Base-by-base conservation (phyloP, 176 grass and related monocot genomes). In the Guadua angustifolia region DNA sequence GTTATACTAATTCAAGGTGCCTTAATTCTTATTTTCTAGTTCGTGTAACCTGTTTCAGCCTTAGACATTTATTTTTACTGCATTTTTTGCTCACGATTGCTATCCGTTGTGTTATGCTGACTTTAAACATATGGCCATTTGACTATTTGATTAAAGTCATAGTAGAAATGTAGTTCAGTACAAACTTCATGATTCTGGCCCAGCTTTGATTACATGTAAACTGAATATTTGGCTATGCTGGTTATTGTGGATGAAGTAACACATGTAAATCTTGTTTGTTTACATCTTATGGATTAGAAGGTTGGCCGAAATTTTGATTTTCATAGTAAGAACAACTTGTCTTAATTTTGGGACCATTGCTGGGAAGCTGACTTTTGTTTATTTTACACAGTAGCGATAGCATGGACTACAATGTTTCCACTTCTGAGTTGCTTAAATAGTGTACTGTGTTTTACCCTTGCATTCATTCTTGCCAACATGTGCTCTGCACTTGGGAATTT, bases 201-300 rank as follows among this genome's bases (percentile, higher is more conserved):
- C 8, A 82, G 40, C 53, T 70, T 64, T 45, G 40, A 21, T 86
- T 33, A 69, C 50, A 47, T 87, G 17, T 15, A 55, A 45, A 67
- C 18, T 57, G 29, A 62, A 25, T 62, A 22, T 74, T 66, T 38
- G 0, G 18, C 18, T 25, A 42, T 17, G 15, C 26, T 75, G 42
- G 49, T 82, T 73, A 39, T 58, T 73, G 26, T 58, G 25, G 17
- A 42, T 9, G 9, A 75, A 53, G 15, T 64, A 73, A 8, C 21
- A 65, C 59, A 40, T 50, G 71, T 47, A 73, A 22, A 61, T 40
- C 9, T 69, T 81, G 4, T 39, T 26, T 39, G 9, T 79, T 32
- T 45, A 32, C 42, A 33, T 66, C 17, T 59, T 71, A 58, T 52
- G 7, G 13, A 71, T 70, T 33, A 62, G 3, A 50, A 52, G 26